Conservation (phyloP, 805 yeast species). For the Geotrichum ghanense region DNA sequence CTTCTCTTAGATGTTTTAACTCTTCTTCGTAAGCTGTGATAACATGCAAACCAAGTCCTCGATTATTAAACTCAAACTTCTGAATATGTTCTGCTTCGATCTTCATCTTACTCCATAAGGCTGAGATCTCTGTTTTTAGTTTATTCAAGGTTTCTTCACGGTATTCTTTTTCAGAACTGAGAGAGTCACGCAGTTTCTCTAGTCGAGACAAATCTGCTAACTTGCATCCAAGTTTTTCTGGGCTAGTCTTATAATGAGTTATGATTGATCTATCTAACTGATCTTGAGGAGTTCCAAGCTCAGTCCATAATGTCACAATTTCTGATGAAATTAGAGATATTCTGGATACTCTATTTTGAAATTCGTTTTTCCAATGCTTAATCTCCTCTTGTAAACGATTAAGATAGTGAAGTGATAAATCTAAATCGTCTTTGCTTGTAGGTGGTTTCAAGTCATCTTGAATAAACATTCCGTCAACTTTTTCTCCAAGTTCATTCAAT, state of each 20-base stretch:
- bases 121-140: constrained; percentile 30
- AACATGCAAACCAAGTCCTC: constrained; percentile 35
- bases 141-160: constrained; percentile 22
- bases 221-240: constrained; percentile 17
- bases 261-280: constrained; percentile 18
- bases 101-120: constrained; percentile 47
- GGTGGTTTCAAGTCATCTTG: constrained; percentile 8
- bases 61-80: constrained; percentile 32
- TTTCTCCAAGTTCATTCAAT: constrained; percentile 12
- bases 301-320: constrained; percentile 22
- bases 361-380: constrained; percentile 16
- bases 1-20: constrained; percentile 41
- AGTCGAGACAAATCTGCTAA: constrained; percentile 22
- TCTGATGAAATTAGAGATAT: constrained; percentile 15
- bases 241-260: constrained; percentile 12
- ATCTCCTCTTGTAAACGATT: constrained; percentile 18
- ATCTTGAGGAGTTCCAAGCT: constrained; percentile 22
- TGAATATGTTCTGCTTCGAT: constrained; percentile 33
- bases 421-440: constrained; percentile 10
- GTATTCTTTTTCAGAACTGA: constrained; percentile 29
- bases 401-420: constrained; percentile 17
- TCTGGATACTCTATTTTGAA: constrained; percentile 10
- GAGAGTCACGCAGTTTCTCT: constrained; percentile 13
- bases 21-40: constrained; percentile 44
- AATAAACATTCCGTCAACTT: constrained; percentile 16